A percentile compares a stretch with the other conserved stretches of the same genome.
These are phyloP conservation scores for Claviceps sorghi DNA, from an alignment of 2,329 filamentous ascomycete genomes.

Conservation along the genomic window DNA sequence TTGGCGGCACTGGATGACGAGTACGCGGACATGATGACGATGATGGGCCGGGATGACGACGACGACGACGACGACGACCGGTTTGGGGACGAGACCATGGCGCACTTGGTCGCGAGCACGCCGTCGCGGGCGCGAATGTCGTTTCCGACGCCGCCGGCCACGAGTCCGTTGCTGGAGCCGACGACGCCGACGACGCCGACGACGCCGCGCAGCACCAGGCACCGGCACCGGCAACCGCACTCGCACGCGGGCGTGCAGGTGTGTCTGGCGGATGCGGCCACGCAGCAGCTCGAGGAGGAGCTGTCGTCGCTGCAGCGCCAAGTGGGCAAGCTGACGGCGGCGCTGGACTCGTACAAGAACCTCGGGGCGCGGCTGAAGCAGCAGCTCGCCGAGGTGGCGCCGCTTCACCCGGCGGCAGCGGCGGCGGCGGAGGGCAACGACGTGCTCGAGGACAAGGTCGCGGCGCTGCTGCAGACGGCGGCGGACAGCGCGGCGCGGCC, in stretches of 20 bases:
- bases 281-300: conserved; percentile 29
- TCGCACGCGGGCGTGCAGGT: conserved; percentile 27
- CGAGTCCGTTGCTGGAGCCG: conserved; percentile 26
- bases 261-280: conserved; percentile 27
- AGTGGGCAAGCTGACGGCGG: conserved; percentile 30
- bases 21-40: conserved; percentile 22
- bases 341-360: conserved; percentile 32
- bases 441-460: conserved; percentile 28
- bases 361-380: conserved; percentile 24
- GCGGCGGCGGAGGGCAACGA: not conserved
- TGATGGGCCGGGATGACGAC: conserved; percentile 14
- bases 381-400: conserved; percentile 17
- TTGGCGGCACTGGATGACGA: not conserved
- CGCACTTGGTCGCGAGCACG: conserved; percentile 36
- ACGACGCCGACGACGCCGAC: conserved; percentile 22
- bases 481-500: conserved; percentile 33
- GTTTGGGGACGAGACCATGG: conserved; percentile 37
- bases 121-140: conserved; percentile 30
- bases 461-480: conserved; percentile 28
- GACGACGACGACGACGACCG: conserved; percentile 20
- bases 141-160: conserved; percentile 41
- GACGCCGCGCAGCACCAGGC: conserved; percentile 5
- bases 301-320: conserved; percentile 34
- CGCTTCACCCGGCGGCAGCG: conserved; percentile 1
- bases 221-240: no score